Conservation (phyloP, 129 eudicot species). For the Solidago caesia region DNA sequence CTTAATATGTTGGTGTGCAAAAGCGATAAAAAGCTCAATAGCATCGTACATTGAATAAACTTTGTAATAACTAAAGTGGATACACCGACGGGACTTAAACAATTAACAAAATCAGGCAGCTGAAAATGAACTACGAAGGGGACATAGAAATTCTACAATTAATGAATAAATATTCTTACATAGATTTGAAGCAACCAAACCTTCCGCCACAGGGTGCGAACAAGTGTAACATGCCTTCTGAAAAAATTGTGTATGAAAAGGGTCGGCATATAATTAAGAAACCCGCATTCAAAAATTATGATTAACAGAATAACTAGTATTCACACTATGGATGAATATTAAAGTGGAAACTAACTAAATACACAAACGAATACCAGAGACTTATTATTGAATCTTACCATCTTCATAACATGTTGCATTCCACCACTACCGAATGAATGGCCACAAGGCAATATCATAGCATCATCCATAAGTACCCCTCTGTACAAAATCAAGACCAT, state of each 20-base stretch:
- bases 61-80: background rate
- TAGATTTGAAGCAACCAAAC: slow-evolving; percentile 67
- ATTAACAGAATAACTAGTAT: background rate
- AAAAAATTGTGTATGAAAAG: slow-evolving; percentile 18
- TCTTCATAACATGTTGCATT: slow-evolving; percentile 62
- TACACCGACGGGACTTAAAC: too few species aligned
- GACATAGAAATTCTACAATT: background rate
- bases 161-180: slow-evolving; percentile 45
- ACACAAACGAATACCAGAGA: background rate
- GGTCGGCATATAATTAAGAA: background rate
- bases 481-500: slow-evolving; percentile 42
- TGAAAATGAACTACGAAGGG: background rate
- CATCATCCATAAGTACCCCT: slow-evolving; percentile 95
- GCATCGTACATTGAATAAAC: background rate
- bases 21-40: background rate
- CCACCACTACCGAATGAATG: slow-evolving; percentile 93
- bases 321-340: background rate
- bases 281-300: slow-evolving; percentile 3
- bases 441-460: slow-evolving; percentile 92
- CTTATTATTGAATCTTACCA: slow-evolving; percentile 41
- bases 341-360: background rate
- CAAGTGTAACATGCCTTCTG: slow-evolving; percentile 91
- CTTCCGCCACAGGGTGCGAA: slow-evolving; percentile 73
- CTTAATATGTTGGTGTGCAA: background rate
- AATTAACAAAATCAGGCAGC: too few species aligned